phyloP scores from a whole-genome alignment of 163 green algal genomes.

The Scenedesmus sp. region DNA sequence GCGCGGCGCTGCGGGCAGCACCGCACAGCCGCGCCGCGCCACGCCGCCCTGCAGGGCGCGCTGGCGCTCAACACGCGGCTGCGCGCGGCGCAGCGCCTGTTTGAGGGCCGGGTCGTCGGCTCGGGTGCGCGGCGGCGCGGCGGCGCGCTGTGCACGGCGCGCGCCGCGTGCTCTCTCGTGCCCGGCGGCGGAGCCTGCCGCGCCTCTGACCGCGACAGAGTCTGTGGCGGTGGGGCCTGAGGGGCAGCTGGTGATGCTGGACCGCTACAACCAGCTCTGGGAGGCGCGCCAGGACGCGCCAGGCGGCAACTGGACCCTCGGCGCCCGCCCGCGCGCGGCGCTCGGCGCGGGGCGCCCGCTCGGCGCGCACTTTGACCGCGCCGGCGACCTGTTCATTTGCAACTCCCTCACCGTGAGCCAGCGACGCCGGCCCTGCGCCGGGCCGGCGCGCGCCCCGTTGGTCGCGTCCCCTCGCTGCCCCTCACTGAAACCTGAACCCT shows the following conservation, averaged over 20 bases:
- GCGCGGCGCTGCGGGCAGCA: background rate
- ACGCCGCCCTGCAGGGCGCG: background rate
- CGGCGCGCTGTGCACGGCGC: background rate
- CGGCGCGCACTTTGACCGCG: slow-evolving; percentile 16
- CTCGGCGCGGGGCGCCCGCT: slow-evolving; percentile 13
- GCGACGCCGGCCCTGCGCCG: too few relatives aligned
- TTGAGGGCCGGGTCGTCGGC: slow-evolving; percentile 36
- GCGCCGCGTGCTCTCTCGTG: background rate
- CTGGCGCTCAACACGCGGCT: background rate
- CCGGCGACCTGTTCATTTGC: slow-evolving; percentile 17
- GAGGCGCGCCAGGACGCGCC: background rate
- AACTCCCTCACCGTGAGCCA: slow-evolving; percentile 38
- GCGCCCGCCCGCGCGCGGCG: background rate
- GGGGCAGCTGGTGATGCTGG: slow-evolving; percentile 60
- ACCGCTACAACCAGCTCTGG: slow-evolving; percentile 62
- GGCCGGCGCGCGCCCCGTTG: too few relatives aligned
- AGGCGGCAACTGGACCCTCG: background rate
- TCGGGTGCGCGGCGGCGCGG: background rate
- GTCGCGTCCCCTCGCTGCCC: too few relatives aligned
- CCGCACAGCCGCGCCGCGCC: background rate
- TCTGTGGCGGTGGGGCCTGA: slow-evolving; percentile 56
- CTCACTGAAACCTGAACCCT: background rate
- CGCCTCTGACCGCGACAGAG: slow-evolving; percentile 48
- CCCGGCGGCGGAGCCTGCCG: background rate
- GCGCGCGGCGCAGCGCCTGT: slow-evolving; percentile 3